Conservation (phyloP, 345 rosid genomes). For the Corymbia maculata region DNA sequence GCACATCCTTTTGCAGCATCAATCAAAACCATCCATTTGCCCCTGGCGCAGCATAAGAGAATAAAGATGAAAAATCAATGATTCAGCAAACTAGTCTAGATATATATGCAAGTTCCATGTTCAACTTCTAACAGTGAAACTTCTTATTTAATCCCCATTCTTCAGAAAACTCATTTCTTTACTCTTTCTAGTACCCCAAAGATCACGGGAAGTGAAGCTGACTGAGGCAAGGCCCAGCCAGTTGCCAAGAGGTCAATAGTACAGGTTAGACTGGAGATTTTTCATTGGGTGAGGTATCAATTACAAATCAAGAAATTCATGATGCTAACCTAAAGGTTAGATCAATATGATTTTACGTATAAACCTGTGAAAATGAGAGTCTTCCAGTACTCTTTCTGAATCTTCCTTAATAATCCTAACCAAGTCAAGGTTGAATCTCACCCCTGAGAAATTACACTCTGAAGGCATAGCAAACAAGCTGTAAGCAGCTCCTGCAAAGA, state of each 20-base stretch:
- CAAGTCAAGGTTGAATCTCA: slow-evolving; percentile 65
- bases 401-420: slow-evolving; percentile 64
- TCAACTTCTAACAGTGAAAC: background rate
- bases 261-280: background rate
- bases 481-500: slow-evolving; percentile 52
- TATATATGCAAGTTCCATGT: background rate
- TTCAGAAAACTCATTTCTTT: background rate
- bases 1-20: slow-evolving; percentile 98
- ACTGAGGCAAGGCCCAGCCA: background rate
- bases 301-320: background rate
- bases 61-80: background rate
- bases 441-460: slow-evolving; percentile 95
- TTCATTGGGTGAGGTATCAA: background rate
- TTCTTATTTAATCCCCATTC: background rate
- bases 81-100: background rate
- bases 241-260: background rate
- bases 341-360: slow-evolving; percentile 3
- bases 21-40: slow-evolving; percentile 76
- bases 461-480: slow-evolving; percentile 92
- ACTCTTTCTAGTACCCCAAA: background rate
- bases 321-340: background rate
- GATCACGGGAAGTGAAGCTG: background rate
- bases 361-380: slow-evolving; percentile 51
- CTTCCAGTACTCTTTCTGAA: slow-evolving; percentile 31
- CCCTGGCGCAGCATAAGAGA: slow-evolving; percentile 22